Base-by-base conservation (phyloP, 2,329 filamentous ascomycete species). In the Alternaria solani region DNA sequence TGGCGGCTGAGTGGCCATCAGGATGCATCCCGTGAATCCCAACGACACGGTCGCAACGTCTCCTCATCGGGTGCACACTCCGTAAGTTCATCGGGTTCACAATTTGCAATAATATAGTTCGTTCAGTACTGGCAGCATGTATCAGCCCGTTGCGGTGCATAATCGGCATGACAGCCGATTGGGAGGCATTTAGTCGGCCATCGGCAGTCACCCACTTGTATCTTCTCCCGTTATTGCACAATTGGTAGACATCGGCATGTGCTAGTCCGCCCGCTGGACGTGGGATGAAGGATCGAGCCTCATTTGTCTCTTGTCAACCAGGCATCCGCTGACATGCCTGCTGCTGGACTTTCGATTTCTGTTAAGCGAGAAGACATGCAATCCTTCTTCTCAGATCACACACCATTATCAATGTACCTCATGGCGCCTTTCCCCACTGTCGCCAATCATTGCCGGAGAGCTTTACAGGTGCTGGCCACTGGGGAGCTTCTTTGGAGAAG, bases 341-440 rank as follows among this genome's bases (percentile, higher is more conserved):
- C 18, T 16, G n/a, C 23, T 41, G 38, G 18, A 7, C 38, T 41
- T 20, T 41, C 38, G 18, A 41, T 16, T 12, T 41, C n/a, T 41
- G 9, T 11, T 5, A 41, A 18, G 38, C 18, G 18, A 41, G 16
- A 41, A 41, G 38, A 16, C 41, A 25, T 43, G 41, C 41, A 43
- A 43, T 26, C 41, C 41, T 43, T 42, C 39, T 42, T 43, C 38
- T 43, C 41, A 43, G 20, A 43, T 43, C 41, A 43, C 41, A 43
- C 41, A 7, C 14, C 14, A 16, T n/a, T 11, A 16, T 26, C 9
- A 14, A 43, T 8, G 12, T 8, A 26, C 5, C 6, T 25, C 20
- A 43, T 43, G 41, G 14, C 16, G 25, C 12, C 4, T 26, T 43
- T 41, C 26, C 6, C 41, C 23, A 43, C 20, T 16, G 20, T 26